Evolutionary conservation across 2,329 filamentous ascomycete species (phyloP), one percentile per base, ranked within the genome.

Genomic region (Curvularia sp.): DNA sequence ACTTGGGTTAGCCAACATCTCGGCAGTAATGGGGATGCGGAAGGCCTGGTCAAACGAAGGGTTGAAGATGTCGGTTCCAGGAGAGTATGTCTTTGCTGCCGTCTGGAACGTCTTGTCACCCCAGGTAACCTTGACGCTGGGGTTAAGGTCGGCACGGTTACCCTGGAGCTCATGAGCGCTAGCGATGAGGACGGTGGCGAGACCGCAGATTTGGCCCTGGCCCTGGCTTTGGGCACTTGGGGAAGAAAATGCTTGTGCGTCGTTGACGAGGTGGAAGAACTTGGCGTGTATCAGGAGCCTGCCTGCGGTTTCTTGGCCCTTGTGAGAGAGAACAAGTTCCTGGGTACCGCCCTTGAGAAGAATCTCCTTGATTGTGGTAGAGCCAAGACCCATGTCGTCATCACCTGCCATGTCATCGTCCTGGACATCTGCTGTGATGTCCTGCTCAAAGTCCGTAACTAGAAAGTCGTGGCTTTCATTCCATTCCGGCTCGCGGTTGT

Each of bases 381-480:
- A 60, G 1, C 72, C 80, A 2, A 79, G 28, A 13, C 80, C 80
- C n/a, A 82, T 79, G 53, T 81, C 78, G 32, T 82, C 80, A 53
- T 81, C 78, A 15, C 68, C 72, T 1, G 63, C 73, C 5, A 79
- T 64, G 53, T 83, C 81, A 10, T 80, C 75, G 54, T 83, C 81
- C 36, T 80, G 67, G 19, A 83, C 68, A 28, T 82, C 78, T 25
- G 80, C 38, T 3, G 71, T 53, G 51, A 83, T 77, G 25, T 49
- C 51, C 57, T 83, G 81, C 41, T 82, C 80, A 59, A 75, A 74
- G 60, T 83, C 81, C 8, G 73, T 66, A 1, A 83, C 75, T 1
- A 82, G 69, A 66, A 83, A 83, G 63, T 83, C 80, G 59, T 79
- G 76, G 1, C 79, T 80, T 67, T 83, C 80, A 63, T 81, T 79